Evolutionary conservation across 257 asterid species (phyloP).

Genomic region (Phtheirospermum japonicum): DNA sequence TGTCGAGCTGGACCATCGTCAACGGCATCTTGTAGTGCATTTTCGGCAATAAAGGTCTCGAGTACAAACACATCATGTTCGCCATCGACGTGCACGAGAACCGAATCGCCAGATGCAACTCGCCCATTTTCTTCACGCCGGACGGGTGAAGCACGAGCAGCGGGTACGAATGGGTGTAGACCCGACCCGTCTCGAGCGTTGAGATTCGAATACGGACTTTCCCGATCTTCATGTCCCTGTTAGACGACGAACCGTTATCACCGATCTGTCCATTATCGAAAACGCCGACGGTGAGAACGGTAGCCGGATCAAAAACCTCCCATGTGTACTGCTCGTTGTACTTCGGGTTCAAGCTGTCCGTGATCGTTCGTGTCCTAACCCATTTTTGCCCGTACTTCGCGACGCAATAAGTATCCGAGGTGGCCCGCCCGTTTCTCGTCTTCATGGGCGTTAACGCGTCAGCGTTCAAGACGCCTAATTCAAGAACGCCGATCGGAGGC

Average conservation of each 20-base stretch:
- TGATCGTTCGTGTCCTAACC: conserved; percentile 79
- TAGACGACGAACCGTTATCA: conserved; percentile 40
- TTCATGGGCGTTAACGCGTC: conserved; percentile 76
- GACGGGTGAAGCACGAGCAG: conserved; percentile 73
- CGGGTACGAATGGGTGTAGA: conserved; percentile 82
- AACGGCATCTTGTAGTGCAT: conserved; percentile 84
- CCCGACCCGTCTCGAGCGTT: conserved; percentile 76
- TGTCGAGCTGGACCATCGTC: conserved; percentile 59
- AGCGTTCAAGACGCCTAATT: conserved; percentile 71
- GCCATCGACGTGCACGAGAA: conserved; percentile 69
- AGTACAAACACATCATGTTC: conserved; percentile 63
- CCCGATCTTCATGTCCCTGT: conserved; percentile 64
- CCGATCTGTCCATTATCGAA: conserved; percentile 60
- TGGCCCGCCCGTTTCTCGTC: conserved; percentile 61
- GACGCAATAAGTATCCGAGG: conserved; percentile 76
- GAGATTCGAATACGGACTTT: conserved; percentile 84
- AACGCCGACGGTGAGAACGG: conserved; percentile 86
- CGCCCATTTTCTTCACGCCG: conserved; percentile 95
- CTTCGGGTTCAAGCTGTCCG: conserved; percentile 78
- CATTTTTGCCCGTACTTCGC: conserved; percentile 91
- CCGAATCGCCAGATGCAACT: conserved; percentile 83
- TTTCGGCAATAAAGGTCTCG: conserved; percentile 75
- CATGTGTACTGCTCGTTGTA: conserved; percentile 93
- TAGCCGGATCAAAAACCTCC: conserved; percentile 95
- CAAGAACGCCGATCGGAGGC: conserved; percentile 71